phyloP scores from a whole-genome alignment of 2,329 filamentous ascomycete species.

The Xylaria sp. region DNA sequence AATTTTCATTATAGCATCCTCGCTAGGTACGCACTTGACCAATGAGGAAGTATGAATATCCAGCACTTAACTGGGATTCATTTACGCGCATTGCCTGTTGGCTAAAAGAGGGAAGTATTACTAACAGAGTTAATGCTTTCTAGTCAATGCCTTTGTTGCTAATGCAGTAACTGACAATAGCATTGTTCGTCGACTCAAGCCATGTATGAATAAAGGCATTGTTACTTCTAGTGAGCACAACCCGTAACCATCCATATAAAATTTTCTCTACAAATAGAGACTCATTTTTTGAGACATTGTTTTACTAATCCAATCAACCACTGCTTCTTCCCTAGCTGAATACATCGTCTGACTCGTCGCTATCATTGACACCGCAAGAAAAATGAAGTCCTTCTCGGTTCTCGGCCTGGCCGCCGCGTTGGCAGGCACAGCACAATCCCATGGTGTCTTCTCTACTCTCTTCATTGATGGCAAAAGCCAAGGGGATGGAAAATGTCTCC shows the following conservation, averaged over 20 bases:
- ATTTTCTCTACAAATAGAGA: neutral
- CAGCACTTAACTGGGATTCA: too few relatives aligned
- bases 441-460: constrained; percentile 34
- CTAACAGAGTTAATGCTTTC: neutral
- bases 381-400: constrained; percentile 20
- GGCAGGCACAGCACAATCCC: constrained; percentile 8
- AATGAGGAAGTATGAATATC: neutral
- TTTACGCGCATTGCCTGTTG: neutral
- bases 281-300: neutral
- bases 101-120: neutral
- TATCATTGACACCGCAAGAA: neutral
- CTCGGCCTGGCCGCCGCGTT: constrained; percentile 13
- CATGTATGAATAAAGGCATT: neutral
- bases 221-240: neutral
- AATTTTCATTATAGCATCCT: neutral
- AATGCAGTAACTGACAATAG: neutral
- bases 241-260: neutral
- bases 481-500: constrained; percentile 32
- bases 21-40: neutral
- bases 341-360: neutral
- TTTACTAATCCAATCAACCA: neutral
- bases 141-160: neutral
- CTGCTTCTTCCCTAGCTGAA: neutral
- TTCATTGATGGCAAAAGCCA: constrained; percentile 31
- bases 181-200: too few relatives aligned